These are phyloP conservation scores for Ciborinia camelliae DNA, from an alignment of 2,329 filamentous ascomycete genomes.

Conservation along the genomic window DNA sequence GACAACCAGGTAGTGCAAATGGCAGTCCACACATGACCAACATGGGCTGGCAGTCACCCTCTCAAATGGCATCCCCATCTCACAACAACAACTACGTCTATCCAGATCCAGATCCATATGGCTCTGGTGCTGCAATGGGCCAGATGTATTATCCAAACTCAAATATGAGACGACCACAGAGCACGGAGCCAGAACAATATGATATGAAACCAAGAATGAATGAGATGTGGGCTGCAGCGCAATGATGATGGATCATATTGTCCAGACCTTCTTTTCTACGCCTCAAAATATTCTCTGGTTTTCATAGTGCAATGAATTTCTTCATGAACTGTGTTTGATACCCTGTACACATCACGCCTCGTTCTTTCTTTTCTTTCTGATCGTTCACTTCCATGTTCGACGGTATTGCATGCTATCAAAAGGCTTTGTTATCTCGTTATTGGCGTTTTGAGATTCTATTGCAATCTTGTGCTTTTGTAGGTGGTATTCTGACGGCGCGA, in stretches of 20 bases:
- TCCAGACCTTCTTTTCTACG: neutral
- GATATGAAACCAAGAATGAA: conserved; percentile 57
- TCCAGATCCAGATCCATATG: conserved; percentile 74
- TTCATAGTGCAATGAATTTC: conserved; percentile 17
- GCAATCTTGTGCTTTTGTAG: neutral
- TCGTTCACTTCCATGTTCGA: conserved; percentile 20
- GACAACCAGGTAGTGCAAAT: conserved; percentile 66
- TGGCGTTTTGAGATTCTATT: conserved; percentile 11
- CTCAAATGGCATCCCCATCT: conserved; percentile 61
- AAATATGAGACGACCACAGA: conserved; percentile 68
- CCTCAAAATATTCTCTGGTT: neutral
- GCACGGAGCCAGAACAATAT: conserved; percentile 68
- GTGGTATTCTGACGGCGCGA: neutral
- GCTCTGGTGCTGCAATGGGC: conserved; percentile 52
- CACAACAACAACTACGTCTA: conserved; percentile 68
- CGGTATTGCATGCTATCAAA: conserved; percentile 27
- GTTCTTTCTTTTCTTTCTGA: conserved; percentile 14
- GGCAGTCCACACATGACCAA: conserved; percentile 79
- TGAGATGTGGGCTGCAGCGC: conserved; percentile 52
- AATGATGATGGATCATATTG: conserved; percentile 37
- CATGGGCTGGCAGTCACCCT: conserved; percentile 80
- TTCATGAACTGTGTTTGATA: conserved; percentile 31
- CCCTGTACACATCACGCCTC: conserved; percentile 32
- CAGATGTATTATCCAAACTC: conserved; percentile 71
- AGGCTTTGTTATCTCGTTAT: conserved; percentile 14